Conservation (phyloP, 2,329 filamentous ascomycete genomes). For the Cladophialophora immunda region DNA sequence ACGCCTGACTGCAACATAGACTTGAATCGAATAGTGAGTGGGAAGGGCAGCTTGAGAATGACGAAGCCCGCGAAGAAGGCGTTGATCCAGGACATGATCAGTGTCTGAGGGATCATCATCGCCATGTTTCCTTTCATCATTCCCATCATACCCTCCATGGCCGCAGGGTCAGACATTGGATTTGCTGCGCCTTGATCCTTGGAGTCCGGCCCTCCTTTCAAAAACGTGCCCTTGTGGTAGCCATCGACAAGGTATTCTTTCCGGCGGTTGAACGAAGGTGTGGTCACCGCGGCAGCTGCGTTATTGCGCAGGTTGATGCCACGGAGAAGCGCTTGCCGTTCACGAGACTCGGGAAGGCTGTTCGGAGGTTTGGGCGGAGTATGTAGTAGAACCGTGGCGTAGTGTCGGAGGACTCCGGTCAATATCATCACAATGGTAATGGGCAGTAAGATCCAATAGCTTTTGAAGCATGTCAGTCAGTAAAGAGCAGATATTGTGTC, state of each 20-base stretch:
- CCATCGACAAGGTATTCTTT: conserved; percentile 82
- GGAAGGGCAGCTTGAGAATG: conserved; percentile 97
- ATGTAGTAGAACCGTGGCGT: conserved; percentile 90
- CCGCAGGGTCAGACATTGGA: conserved; percentile 91
- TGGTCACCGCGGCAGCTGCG: conserved; percentile 80
- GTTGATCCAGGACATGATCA: conserved; percentile 99
- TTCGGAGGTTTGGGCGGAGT: conserved; percentile 80
- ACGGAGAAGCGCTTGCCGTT: conserved; percentile 84
- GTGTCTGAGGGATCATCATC: conserved; percentile 98
- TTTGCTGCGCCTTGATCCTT: conserved; percentile 89
- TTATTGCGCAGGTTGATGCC: conserved; percentile 86
- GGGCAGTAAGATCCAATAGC: conserved; percentile 98
- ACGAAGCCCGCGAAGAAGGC: conserved; percentile 98
- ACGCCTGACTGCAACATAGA: conserved; percentile 98
- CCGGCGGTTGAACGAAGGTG: conserved; percentile 77
- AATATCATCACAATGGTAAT: conserved; percentile 98
- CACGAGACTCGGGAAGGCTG: conserved; percentile 68
- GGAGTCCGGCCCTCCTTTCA: conserved; percentile 82
- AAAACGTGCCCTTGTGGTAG: conserved; percentile 84
- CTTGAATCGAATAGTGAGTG: conserved; percentile 98
- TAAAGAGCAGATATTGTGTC: conserved; percentile 9
- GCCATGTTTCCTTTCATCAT: conserved; percentile 99
- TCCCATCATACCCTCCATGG: conserved; percentile 99
- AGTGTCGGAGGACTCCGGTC: conserved; percentile 94
- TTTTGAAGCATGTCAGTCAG: conserved; percentile 50